Evolutionary conservation across 805 yeast genomes (phyloP).

Genomic region (Candida morakotiae): DNA sequence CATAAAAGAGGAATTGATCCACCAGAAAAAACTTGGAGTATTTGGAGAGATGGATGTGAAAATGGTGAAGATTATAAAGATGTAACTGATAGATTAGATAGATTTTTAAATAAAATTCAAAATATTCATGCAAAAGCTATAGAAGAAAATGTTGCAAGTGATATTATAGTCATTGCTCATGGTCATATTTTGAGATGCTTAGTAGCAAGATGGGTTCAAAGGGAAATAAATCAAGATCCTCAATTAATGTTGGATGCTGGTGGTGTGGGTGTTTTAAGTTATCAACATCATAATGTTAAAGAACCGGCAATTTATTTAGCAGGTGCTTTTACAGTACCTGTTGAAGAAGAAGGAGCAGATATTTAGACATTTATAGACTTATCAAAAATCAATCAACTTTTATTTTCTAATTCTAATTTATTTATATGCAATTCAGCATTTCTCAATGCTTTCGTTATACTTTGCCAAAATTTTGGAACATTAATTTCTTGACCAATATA

Average conservation of each 20-base stretch:
- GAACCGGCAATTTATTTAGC: constrained; percentile 87
- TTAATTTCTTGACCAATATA: constrained; percentile 10
- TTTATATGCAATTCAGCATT: constrained; percentile 9
- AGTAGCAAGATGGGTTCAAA: constrained; percentile 81
- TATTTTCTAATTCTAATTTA: too few relatives aligned
- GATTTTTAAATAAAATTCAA: constrained; percentile 61
- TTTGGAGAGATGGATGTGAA: constrained; percentile 93
- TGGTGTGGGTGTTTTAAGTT: constrained; percentile 88
- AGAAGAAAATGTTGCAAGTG: constrained; percentile 52
- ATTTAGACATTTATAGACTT: constrained; percentile 1
- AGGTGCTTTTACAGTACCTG: constrained; percentile 76
- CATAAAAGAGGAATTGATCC: constrained; percentile 47
- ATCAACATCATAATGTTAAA: constrained; percentile 76
- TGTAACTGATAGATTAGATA: constrained; percentile 69
- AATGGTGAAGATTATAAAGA: constrained; percentile 72
- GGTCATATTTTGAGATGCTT: constrained; percentile 90
- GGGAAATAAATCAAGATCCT: constrained; percentile 62
- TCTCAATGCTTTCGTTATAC: constrained; percentile 7
- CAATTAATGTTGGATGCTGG: constrained; percentile 88
- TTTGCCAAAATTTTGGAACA: constrained; percentile 9
- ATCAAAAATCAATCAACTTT: background rate
- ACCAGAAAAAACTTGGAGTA: constrained; percentile 54
- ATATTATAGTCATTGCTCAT: constrained; percentile 82
- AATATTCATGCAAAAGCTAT: constrained; percentile 54
- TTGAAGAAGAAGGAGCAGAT: constrained; percentile 45